Evolutionary conservation across 1,139 yeast species (phyloP).

Genomic region (Eremothecium coryli): DNA sequence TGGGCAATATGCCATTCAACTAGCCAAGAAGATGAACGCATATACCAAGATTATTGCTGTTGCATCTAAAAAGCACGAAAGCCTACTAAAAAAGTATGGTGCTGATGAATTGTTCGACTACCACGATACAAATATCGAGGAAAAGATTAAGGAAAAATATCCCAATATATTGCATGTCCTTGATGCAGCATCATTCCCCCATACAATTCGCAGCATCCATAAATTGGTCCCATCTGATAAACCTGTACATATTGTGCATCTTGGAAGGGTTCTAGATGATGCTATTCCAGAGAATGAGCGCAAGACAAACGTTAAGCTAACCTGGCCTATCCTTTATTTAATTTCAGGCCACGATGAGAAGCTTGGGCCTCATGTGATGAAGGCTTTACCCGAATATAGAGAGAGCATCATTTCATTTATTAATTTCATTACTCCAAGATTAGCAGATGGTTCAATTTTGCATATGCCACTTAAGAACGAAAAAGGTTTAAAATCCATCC

Average conservation of each 20-base stretch:
- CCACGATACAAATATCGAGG: constrained; percentile 43
- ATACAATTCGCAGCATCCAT: constrained; percentile 39
- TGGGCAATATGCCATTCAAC: constrained; percentile 42
- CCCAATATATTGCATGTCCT: constrained; percentile 32
- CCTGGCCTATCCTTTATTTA: constrained; percentile 20
- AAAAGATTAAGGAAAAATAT: constrained; percentile 40
- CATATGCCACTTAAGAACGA: constrained; percentile 25
- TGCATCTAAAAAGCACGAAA: constrained; percentile 39
- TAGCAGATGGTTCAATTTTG: constrained; percentile 23
- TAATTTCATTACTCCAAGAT: constrained; percentile 19
- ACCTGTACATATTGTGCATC: constrained; percentile 26
- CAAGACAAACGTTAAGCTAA: constrained; percentile 23
- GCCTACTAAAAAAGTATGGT: constrained; percentile 36
- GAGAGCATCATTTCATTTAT: constrained; percentile 17
- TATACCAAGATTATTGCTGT: constrained; percentile 40
- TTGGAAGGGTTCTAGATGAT: constrained; percentile 19
- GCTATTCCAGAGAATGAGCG: constrained; percentile 21
- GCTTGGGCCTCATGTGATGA: constrained; percentile 21
- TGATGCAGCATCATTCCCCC: constrained; percentile 43
- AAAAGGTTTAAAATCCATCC: constrained; percentile 23
- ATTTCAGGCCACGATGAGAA: constrained; percentile 23
- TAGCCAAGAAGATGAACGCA: constrained; percentile 35
- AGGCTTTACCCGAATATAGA: constrained; percentile 23
- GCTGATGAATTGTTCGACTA: constrained; percentile 57
- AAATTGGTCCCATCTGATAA: constrained; percentile 36